Percentiles rank a stretch among this genome's conserved stretches.
Conservation (phyloP, 768 basidiomycete genomes). For the Podaxis rugospora region DNA sequence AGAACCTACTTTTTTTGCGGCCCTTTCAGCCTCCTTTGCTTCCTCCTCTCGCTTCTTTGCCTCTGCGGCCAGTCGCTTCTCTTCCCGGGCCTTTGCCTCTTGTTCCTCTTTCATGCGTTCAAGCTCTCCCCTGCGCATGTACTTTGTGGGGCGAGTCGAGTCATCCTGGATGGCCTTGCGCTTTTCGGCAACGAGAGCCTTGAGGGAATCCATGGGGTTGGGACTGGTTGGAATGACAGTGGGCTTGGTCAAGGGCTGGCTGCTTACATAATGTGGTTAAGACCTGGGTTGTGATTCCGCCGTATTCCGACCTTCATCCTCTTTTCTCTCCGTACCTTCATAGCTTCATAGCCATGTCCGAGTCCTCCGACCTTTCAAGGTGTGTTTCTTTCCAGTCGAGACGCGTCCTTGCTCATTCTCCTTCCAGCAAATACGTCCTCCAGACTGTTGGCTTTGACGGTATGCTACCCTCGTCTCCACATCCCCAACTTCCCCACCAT, state of each 20-base stretch:
- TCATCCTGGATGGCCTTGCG: slow-evolving; percentile 67
- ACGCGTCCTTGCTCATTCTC: slow-evolving; percentile 4
- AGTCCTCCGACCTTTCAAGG: slow-evolving; percentile 49
- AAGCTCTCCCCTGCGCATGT: slow-evolving; percentile 88
- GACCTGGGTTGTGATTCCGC: slow-evolving; percentile 29
- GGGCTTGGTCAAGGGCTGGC: slow-evolving; percentile 7
- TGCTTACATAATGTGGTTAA: slow-evolving; percentile 32
- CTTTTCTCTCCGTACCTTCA: background rate
- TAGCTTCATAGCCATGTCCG: slow-evolving; percentile 4
- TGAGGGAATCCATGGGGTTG: slow-evolving; percentile 78
- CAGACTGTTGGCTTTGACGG: slow-evolving; percentile 96
- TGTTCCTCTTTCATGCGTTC: slow-evolving; percentile 62
- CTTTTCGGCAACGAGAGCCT: slow-evolving; percentile 84
- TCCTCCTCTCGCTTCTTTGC: slow-evolving; percentile 24
- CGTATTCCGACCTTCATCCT: slow-evolving; percentile 29
- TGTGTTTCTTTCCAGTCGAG: slow-evolving; percentile 18
- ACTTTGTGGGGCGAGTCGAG: slow-evolving; percentile 66
- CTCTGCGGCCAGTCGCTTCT: slow-evolving; percentile 27
- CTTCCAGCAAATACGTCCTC: slow-evolving; percentile 73
- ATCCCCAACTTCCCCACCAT: background rate
- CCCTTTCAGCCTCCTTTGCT: slow-evolving; percentile 19
- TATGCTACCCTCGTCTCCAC: slow-evolving; percentile 25
- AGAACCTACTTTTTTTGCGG: slow-evolving; percentile 42
- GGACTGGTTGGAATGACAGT: slow-evolving; percentile 11
- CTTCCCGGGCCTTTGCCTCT: slow-evolving; percentile 33